Evolutionary conservation across 2,329 filamentous ascomycete species (phyloP).

Genomic region (Beauveria varroae): DNA sequence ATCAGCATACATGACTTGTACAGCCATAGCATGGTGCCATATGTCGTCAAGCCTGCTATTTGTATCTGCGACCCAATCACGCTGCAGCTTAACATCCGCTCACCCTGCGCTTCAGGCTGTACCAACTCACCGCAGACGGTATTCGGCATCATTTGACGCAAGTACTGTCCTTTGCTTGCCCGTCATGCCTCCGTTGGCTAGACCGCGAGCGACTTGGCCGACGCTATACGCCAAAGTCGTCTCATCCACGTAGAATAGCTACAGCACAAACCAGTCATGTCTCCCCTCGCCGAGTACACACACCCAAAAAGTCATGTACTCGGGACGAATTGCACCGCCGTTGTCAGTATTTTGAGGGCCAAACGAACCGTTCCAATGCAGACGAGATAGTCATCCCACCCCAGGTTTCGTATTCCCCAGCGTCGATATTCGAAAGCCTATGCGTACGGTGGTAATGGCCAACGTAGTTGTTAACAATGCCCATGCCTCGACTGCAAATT

Average conservation of each 20-base stretch:
- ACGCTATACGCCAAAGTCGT: constrained; percentile 27
- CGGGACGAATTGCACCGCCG: no score
- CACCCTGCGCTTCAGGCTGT: neutral
- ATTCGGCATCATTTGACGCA: constrained; percentile 34
- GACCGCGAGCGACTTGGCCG: constrained; percentile 30
- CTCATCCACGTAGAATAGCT: constrained; percentile 18
- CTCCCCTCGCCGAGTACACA: neutral
- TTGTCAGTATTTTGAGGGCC: neutral
- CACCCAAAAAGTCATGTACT: no score
- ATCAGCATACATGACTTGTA: constrained; percentile 45
- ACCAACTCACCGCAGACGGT: constrained; percentile 18
- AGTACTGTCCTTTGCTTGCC: constrained; percentile 34
- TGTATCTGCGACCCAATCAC: constrained; percentile 47
- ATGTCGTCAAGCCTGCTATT: constrained; percentile 43
- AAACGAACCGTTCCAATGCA: constrained; percentile 5
- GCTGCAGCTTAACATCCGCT: constrained; percentile 24
- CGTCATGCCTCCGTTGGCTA: constrained; percentile 45
- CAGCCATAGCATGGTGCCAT: constrained; percentile 42
- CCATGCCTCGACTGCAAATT: constrained; percentile 4
- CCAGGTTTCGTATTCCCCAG: neutral
- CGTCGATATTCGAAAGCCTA: neutral
- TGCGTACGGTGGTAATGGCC: neutral
- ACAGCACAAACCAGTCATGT: neutral
- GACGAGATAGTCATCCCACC: constrained; percentile 11
- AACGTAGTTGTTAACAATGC: neutral